Evolutionary conservation across 805 yeast genomes (phyloP), one percentile per base, ranked within the genome.

Genomic region (Yarrowia keelungensis): DNA sequence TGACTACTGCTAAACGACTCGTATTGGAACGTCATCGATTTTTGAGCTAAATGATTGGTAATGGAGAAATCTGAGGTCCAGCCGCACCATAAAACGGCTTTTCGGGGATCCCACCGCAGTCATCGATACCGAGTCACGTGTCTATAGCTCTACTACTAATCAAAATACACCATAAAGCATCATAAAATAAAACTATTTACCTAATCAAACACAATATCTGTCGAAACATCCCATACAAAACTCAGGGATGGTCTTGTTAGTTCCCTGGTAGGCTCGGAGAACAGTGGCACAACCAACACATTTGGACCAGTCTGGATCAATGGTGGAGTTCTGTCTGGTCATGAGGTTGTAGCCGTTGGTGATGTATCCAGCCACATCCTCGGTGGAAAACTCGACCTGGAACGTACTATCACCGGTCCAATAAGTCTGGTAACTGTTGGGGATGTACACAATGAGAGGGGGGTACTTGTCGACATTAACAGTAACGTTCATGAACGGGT

Each of bases 251-350:
- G 62, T 56, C 62, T 22, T 42, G 47, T 56, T 56, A n/a, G 62
- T 41, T 3, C 62, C 62, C 32, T 56, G 62, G n/a, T 42, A 56
- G 26, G 62, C 85, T 76, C 97, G 87, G 77, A 91, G 88, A 69
- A 91, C 81, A 59, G 91, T 85, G 5, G 97, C 97, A 83, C 97
- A 91, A 3, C 90, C 90, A 59, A 91, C 82, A 81, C 97, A 91
- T 5, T 87, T 83, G 50, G 84, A 80, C 87, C 90, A 91, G 51
- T 89, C 86, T 8, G 80, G 75, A 75, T 89, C 96, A 36, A 87
- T 76, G 8, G 97, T 89, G 43, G 86, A 79, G 76, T 91, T 91
- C 70, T 82, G 81, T 75, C 90, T 84, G 1, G 93, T 81, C 16
- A 90, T 84, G 14, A 86, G 84, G 74, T 90, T 92, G 76, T 87